Percentiles rank a stretch among this genome's conserved stretches.
These are phyloP conservation scores for Aspergillus novoparasiticus DNA, from an alignment of 2,329 filamentous ascomycete genomes.

Conservation along the genomic window DNA sequence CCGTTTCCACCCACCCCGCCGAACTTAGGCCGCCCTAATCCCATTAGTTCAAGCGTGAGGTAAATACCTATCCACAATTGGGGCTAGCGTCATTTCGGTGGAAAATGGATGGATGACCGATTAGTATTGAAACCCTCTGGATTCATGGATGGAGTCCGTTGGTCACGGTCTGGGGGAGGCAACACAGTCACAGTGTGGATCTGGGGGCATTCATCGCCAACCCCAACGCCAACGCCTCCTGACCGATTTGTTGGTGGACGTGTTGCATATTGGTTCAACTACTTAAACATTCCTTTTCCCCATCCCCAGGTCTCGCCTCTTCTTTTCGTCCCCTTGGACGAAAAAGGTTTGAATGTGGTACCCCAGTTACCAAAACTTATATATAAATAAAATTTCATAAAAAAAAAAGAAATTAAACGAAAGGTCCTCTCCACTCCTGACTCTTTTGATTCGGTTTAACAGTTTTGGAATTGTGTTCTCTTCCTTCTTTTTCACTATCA, in stretches of 20 bases:
- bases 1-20: slow-evolving; percentile 14
- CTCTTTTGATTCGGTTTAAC: not conserved
- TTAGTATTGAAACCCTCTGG: slow-evolving; percentile 11
- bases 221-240: slow-evolving; percentile 26
- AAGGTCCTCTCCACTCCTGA: slow-evolving; percentile 3
- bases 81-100: slow-evolving; percentile 8
- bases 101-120: not conserved
- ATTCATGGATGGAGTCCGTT: slow-evolving; percentile 16
- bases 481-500: not conserved
- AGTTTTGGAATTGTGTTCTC: not conserved
- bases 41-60: slow-evolving; percentile 10
- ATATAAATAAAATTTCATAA: slow-evolving; percentile 1
- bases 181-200: slow-evolving; percentile 22
- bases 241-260: slow-evolving; percentile 9
- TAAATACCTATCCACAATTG: slow-evolving; percentile 15
- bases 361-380: slow-evolving; percentile 8
- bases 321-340: slow-evolving; percentile 25
- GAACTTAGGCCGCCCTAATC: slow-evolving; percentile 21
- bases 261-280: slow-evolving; percentile 10
- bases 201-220: slow-evolving; percentile 24
- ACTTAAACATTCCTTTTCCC: slow-evolving; percentile 36
- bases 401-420: slow-evolving; percentile 10
- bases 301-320: slow-evolving; percentile 23
- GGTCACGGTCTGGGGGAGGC: slow-evolving; percentile 33
- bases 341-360: slow-evolving; percentile 15